Percentiles rank a stretch among this genome's conserved stretches.
Conservation (phyloP, 2,329 filamentous ascomycete genomes). For the Bipolaris victoriae region DNA sequence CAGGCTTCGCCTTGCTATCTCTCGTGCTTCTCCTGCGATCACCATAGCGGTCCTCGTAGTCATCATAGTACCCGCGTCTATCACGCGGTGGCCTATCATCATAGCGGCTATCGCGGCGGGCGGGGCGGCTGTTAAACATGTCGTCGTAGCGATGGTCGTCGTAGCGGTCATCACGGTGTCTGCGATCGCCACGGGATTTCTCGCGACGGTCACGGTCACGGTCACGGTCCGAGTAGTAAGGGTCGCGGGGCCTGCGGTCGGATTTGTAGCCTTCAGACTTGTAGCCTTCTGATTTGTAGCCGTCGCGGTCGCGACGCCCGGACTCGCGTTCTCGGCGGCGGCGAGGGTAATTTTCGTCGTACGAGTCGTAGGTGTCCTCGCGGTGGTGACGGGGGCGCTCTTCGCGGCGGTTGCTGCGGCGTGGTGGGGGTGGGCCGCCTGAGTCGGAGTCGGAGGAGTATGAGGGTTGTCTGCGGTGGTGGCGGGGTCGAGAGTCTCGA, state of each 20-base stretch:
- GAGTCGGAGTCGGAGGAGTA: constrained; percentile 30
- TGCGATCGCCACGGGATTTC: constrained; percentile 22
- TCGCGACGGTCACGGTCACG: constrained; percentile 32
- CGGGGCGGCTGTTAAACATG: constrained; percentile 22
- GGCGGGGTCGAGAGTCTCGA: constrained; percentile 16
- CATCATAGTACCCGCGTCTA: constrained; percentile 11
- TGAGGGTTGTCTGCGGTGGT: constrained; percentile 24
- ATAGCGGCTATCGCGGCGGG: constrained; percentile 23
- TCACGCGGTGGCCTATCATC: constrained; percentile 15
- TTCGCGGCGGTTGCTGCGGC: constrained; percentile 28
- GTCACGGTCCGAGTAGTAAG: constrained; percentile 10
- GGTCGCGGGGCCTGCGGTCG: constrained; percentile 11
- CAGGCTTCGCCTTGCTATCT: constrained; percentile 16
- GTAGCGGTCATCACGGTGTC: constrained; percentile 24
- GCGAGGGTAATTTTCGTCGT: constrained; percentile 34
- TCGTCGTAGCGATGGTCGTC: constrained; percentile 30
- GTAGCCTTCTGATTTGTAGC: constrained; percentile 38
- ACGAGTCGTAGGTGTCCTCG: constrained; percentile 35
- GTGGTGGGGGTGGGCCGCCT: constrained; percentile 27
- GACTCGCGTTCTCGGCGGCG: constrained; percentile 19
- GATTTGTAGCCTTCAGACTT: constrained; percentile 26
- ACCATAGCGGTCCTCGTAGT: constrained; percentile 24
- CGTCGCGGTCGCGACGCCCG: constrained; percentile 27
- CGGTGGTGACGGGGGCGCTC: constrained; percentile 25
- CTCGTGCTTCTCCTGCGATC: constrained; percentile 19